A percentile compares a stretch with the other conserved stretches of the same genome.
Conservation (phyloP, 768 basidiomycete species). For the Lanmaoa pseudosensibilis region DNA sequence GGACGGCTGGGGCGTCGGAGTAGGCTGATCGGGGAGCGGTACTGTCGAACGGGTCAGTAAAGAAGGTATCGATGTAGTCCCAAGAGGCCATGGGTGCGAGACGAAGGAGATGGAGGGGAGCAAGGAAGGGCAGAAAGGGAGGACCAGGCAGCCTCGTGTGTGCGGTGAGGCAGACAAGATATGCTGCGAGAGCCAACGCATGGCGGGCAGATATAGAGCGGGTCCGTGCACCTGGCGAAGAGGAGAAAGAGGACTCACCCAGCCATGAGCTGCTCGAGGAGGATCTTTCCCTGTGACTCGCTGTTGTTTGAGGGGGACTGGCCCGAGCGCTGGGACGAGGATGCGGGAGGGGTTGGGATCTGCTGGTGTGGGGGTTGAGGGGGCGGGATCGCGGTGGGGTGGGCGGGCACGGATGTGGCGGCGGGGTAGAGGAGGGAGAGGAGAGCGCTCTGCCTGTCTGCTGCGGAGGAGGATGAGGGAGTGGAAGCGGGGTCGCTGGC, state of each 20-base stretch:
- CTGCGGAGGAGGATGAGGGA: constrained; percentile 46
- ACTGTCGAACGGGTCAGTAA: constrained; percentile 35
- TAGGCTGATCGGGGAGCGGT: constrained; percentile 52
- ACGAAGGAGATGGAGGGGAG: constrained; percentile 12
- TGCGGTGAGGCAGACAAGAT: constrained; percentile 21
- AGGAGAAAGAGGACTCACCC: constrained; percentile 51
- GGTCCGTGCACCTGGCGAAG: background rate
- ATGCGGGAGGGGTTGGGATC: constrained; percentile 68
- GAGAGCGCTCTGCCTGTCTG: constrained; percentile 74
- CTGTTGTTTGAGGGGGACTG: constrained; percentile 54
- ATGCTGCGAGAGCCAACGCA: background rate
- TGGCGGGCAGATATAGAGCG: background rate
- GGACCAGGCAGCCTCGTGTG: constrained; percentile 24
- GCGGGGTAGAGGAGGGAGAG: constrained; percentile 65
- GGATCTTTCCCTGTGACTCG: constrained; percentile 69
- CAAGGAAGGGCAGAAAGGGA: constrained; percentile 23
- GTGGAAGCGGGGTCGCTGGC: constrained; percentile 29
- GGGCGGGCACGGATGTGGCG: constrained; percentile 37
- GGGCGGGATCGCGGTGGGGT: constrained; percentile 20
- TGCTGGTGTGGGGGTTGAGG: constrained; percentile 50
- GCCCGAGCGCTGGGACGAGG: constrained; percentile 52
- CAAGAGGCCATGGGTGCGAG: constrained; percentile 32
- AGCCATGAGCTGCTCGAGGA: constrained; percentile 80
- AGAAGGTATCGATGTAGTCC: constrained; percentile 34
- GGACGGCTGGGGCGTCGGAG: constrained; percentile 45